These are phyloP conservation scores for Linderina pennispora DNA, from an alignment of 192 early-diverging fungal species.

Conservation along the genomic window DNA sequence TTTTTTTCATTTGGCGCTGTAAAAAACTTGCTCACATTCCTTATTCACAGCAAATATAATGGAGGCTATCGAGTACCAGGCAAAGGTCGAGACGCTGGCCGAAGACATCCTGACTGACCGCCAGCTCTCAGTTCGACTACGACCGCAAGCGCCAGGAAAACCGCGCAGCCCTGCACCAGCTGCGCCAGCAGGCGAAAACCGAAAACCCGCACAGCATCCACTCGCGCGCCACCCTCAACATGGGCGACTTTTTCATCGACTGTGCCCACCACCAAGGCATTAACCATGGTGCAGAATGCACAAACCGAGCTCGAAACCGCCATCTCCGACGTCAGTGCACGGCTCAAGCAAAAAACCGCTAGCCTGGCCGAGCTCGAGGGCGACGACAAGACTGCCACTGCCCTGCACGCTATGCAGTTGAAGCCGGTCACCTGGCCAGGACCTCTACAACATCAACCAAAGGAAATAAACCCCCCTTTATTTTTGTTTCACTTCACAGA, in stretches of 20 bases:
- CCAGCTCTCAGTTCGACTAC: constrained; percentile 33
- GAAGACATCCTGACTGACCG: constrained; percentile 42
- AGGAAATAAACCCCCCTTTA: too few relatives aligned
- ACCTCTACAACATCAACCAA: constrained; percentile 10
- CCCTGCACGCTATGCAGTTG: constrained; percentile 11
- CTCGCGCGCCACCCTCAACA: constrained; percentile 32
- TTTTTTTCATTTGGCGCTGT: background rate
- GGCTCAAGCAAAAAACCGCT: constrained; percentile 28
- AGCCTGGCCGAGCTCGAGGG: constrained; percentile 26
- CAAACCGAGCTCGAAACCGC: constrained; percentile 36
- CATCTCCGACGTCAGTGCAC: constrained; percentile 29
- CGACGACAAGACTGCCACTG: constrained; percentile 5
- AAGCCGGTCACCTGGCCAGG: constrained; percentile 11
- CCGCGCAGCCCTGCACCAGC: constrained; percentile 26
- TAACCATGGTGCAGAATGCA: constrained; percentile 24
- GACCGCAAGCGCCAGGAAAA: constrained; percentile 34
- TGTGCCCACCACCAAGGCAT: constrained; percentile 28
- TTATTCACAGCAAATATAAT: too few relatives aligned
- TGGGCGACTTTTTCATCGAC: constrained; percentile 45
- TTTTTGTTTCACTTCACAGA: too few relatives aligned
- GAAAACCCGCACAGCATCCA: constrained; percentile 12
- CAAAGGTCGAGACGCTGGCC: constrained; percentile 27
- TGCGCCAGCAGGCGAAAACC: constrained; percentile 13
- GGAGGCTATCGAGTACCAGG: constrained; percentile 30
- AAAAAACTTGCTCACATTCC: too few relatives aligned